Evolutionary conservation across 176 grass and related monocot genomes (phyloP).

Genomic region (Paspalum notatum): DNA sequence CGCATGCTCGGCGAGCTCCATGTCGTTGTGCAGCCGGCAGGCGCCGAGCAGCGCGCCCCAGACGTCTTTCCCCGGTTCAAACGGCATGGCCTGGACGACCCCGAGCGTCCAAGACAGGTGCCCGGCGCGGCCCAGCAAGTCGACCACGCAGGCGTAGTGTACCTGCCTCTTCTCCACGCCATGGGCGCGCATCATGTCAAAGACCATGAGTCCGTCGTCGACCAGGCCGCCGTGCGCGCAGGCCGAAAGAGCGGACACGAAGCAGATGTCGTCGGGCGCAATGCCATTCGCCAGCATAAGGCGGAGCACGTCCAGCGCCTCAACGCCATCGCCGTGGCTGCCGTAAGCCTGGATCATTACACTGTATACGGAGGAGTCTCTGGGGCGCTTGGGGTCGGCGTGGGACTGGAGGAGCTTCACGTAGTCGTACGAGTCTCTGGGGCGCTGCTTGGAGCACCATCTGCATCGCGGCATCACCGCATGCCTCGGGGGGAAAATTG

Average conservation of each 20-base stretch:
- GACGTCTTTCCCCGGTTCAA: conserved; percentile 16
- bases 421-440: not conserved
- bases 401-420: no score
- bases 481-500: no score
- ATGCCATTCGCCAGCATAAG: conserved; percentile 9
- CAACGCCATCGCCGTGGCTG: conserved; percentile 20
- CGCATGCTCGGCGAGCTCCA: conserved; percentile 30
- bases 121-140: conserved; percentile 31
- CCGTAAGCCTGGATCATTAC: conserved; percentile 34
- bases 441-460: not conserved
- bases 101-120: conserved; percentile 8
- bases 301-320: not conserved
- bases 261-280: conserved; percentile 24
- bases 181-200: not conserved
- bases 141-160: conserved; percentile 12
- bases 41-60: conserved; percentile 30
- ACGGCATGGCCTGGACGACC: conserved; percentile 12
- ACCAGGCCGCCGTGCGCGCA: conserved; percentile 34
- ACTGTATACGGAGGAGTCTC: not conserved
- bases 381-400: no score
- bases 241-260: conserved; percentile 25
- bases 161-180: conserved; percentile 6
- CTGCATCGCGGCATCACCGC: no score
- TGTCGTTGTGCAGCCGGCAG: conserved; percentile 11
- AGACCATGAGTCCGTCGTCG: conserved; percentile 12